Percentiles rank a stretch among this genome's conserved stretches.
Conservation (phyloP, 495 filamentous ascomycete species). For the Tetracladium marchalianum region DNA sequence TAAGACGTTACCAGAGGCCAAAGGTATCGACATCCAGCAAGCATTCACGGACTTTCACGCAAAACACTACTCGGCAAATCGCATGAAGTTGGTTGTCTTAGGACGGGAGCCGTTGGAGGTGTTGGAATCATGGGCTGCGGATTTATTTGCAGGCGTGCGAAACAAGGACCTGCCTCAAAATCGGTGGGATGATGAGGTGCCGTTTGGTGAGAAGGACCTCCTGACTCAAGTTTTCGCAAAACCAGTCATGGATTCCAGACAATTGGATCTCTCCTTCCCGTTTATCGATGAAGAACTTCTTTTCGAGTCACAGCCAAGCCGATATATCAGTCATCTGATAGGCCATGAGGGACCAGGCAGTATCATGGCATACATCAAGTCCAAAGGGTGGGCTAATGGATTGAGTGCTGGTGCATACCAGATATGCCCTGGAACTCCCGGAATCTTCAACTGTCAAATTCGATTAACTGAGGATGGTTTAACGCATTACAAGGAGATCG, state of each 20-base stretch:
- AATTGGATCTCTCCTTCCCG: constrained; percentile 78
- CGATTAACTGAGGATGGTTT: constrained; percentile 74
- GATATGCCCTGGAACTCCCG: constrained; percentile 71
- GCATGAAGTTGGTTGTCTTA: constrained; percentile 89
- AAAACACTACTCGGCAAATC: constrained; percentile 63
- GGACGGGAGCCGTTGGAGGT: constrained; percentile 84
- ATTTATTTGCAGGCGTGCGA: constrained; percentile 71
- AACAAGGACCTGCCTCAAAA: constrained; percentile 81
- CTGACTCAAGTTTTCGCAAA: constrained; percentile 84
- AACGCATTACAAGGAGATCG: constrained; percentile 77
- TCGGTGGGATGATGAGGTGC: constrained; percentile 67
- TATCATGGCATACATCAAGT: constrained; percentile 90
- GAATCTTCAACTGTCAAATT: constrained; percentile 69
- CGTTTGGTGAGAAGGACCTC: constrained; percentile 57
- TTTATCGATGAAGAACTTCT: constrained; percentile 81
- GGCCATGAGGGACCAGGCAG: constrained; percentile 96
- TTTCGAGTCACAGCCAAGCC: constrained; percentile 74
- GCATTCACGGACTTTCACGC: constrained; percentile 93
- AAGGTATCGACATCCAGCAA: constrained; percentile 79
- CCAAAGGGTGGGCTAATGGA: constrained; percentile 89
- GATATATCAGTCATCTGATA: constrained; percentile 88
- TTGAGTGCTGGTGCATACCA: constrained; percentile 66
- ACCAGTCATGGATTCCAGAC: constrained; percentile 87
- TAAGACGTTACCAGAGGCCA: constrained; percentile 70
- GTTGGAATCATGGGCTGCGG: constrained; percentile 77